A percentile compares a stretch with the other conserved stretches of the same genome.
Evolutionary conservation across 257 asterid genomes (phyloP).

Genomic region (Solanum ossicruentum): DNA sequence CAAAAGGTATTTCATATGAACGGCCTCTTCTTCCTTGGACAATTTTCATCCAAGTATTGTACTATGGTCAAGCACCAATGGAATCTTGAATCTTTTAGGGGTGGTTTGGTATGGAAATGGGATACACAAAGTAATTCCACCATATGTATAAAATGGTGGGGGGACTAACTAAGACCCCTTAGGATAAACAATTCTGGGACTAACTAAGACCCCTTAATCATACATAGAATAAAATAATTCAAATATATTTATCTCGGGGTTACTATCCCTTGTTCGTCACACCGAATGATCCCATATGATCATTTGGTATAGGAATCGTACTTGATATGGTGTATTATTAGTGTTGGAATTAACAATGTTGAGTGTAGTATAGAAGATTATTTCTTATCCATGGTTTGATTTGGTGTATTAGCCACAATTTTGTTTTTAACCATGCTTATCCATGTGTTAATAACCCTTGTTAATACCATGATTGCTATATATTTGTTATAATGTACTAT

Average conservation of each 20-base stretch:
- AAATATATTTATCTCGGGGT: no score
- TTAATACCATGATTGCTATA: not conserved
- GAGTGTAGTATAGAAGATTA: not conserved
- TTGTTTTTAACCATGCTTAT: not conserved
- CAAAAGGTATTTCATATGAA: conserved; percentile 33
- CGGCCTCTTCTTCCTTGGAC: not conserved
- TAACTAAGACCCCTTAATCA: no score
- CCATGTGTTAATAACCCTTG: not conserved
- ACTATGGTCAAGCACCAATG: not conserved
- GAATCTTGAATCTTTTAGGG: not conserved
- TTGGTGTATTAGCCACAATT: not conserved
- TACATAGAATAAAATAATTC: no score
- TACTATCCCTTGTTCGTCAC: no score
- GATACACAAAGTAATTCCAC: not conserved
- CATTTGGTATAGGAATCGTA: no score
- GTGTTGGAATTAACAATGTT: not conserved
- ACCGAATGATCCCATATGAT: no score
- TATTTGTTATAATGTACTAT: not conserved
- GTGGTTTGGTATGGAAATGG: not conserved
- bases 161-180: no score
- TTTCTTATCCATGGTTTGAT: not conserved
- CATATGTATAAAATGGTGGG: no score
- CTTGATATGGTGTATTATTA: not conserved
- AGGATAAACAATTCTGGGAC: no score
- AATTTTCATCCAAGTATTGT: not conserved